Base-by-base conservation (phyloP, 164 flowering plant species). In the Taxillus chinensis region DNA sequence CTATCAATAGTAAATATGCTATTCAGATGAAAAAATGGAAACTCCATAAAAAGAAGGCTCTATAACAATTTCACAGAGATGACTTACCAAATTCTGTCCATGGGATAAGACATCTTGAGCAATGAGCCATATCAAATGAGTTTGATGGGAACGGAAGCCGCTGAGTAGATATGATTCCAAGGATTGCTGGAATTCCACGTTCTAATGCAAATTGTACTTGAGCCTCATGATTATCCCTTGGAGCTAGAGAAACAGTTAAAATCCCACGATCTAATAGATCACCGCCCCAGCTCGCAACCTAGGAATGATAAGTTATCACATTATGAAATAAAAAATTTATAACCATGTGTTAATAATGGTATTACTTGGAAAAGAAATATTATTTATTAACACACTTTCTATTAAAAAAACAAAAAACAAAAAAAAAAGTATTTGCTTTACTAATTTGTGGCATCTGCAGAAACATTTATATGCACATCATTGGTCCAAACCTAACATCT, bases 271-370 rank as follows among this genome's bases (percentile, higher is more conserved):
- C 95, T 55, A 93, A 67, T 70, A 93, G 64, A 80, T 93, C 99
- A 55, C 99, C 99, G 63, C 99, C 99, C 99, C 99, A 93, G 70
- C 99, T 93, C 12, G 99, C 99, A 79, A 93, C 99, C 99, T 93
- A 61, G 46, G 59, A 63, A 6, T 10, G 53, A 58, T 27, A 3
- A n/a, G 10, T 5, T 66, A 17, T 38, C n/a, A 46, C 13, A 54
- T 55, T 16, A 67, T 49, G 50, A 14, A 14, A 9, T 15, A 46
- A 45, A 27, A 27, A 27, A 27, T 27, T 27, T 27, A 27, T 27
- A 27, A 27, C 27, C 27, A 27, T 27, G 27, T 27, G 27, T 27
- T 27, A 27, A 27, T 27, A 27, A 27, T 27, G 27, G 27, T 27
- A 27, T 27, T 27, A 27, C 27, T 27, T 27, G 27, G 27, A 27